Percentiles rank a stretch among this genome's conserved stretches.
Conservation (phyloP, 495 filamentous ascomycete genomes). For the Penicillium atrosanguineum region DNA sequence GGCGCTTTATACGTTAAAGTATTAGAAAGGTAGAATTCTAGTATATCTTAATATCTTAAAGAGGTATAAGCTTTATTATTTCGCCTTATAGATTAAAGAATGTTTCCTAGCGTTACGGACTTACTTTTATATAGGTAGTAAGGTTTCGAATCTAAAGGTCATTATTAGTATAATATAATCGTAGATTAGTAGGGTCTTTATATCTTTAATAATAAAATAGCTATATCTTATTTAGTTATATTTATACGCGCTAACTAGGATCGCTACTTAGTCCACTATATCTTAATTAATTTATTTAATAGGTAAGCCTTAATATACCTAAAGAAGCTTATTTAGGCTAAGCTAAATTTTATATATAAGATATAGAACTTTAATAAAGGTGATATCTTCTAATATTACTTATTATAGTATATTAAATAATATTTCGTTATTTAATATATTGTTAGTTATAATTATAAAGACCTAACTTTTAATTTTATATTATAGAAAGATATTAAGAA, state of each 20-base stretch:
- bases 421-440: conserved; percentile 18
- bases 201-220: background rate
- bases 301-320: conserved; percentile 10
- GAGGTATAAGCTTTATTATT: conserved; percentile 11
- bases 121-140: conserved; percentile 8
- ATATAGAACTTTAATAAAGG: conserved; percentile 11
- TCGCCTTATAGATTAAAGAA: conserved; percentile 11
- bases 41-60: conserved; percentile 13
- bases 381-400: background rate
- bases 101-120: conserved; percentile 9
- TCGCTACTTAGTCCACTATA: background rate
- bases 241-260: too few relatives aligned
- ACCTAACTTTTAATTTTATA: conserved; percentile 3
- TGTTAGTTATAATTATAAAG: conserved; percentile 13
- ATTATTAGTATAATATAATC: too few relatives aligned
- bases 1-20: too few relatives aligned
- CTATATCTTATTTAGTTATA: background rate
- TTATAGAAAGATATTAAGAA: background rate
- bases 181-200: background rate
- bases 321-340: conserved; percentile 12
- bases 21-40: conserved; percentile 5
- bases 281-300: conserved; percentile 3
- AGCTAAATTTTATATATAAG: conserved; percentile 15
- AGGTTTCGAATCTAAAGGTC: too few relatives aligned
- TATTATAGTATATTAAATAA: conserved; percentile 4